Conservation (phyloP, 139 green algal species). For the Chloropicon primus region DNA sequence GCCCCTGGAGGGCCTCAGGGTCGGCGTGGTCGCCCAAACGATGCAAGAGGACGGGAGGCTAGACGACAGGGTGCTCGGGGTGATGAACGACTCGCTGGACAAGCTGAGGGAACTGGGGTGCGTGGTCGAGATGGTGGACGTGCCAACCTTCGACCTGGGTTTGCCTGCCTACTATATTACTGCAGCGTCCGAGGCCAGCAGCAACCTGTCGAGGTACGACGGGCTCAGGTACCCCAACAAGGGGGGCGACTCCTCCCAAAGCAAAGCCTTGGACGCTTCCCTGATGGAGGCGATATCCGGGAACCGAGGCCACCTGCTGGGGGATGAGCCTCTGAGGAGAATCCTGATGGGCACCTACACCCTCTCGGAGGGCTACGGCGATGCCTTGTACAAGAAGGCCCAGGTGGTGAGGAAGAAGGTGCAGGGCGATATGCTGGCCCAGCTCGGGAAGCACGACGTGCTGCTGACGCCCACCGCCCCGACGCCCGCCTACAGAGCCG, state of each 20-base stretch:
- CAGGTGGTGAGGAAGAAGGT: conserved; percentile 87
- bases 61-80: conserved; percentile 28
- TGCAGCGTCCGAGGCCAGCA: conserved; percentile 76
- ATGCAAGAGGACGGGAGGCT: conserved; percentile 53
- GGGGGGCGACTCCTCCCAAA: background rate
- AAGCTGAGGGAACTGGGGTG: conserved; percentile 69
- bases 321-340: conserved; percentile 69
- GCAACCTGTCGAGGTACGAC: conserved; percentile 92
- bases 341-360: conserved; percentile 98
- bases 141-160: conserved; percentile 56
- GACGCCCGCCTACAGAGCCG: conserved; percentile 67
- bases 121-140: conserved; percentile 47
- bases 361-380: conserved; percentile 85
- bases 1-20: conserved; percentile 46
- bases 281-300: conserved; percentile 52
- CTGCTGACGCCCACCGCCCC: conserved; percentile 73
- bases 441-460: conserved; percentile 34
- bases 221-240: conserved; percentile 73
- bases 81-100: conserved; percentile 26
- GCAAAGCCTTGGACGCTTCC: conserved; percentile 7
- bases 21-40: conserved; percentile 70
- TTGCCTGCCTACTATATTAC: conserved; percentile 96
- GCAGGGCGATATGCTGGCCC: conserved; percentile 36
- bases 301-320: conserved; percentile 48
- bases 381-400: conserved; percentile 91